Conservation (phyloP, 345 rosid genomes). For the Mallotus nudiflorus region DNA sequence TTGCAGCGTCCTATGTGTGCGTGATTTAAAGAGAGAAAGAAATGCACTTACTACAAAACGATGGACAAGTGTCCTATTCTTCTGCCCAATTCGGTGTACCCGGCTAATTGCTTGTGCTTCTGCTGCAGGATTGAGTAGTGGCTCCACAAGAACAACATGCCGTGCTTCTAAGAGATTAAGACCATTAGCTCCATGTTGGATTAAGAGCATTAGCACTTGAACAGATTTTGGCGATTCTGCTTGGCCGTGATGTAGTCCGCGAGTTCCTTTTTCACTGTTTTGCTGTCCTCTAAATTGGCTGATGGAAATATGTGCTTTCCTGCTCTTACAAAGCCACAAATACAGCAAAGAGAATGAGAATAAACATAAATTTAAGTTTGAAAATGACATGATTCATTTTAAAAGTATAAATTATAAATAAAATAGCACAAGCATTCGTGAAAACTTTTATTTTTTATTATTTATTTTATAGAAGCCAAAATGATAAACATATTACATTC, state of each 20-base stretch:
- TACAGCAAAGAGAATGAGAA: constrained; percentile 13
- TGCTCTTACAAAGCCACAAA: constrained; percentile 37
- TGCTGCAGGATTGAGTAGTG: constrained; percentile 90
- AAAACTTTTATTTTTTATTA: neutral
- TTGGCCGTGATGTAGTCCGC: constrained; percentile 19
- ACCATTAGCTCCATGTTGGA: constrained; percentile 97
- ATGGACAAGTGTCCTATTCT: constrained; percentile 73
- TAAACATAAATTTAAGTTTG: constrained; percentile 2
- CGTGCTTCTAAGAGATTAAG: constrained; percentile 94
- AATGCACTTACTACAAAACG: constrained; percentile 69
- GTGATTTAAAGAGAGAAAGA: neutral
- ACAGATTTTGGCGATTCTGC: constrained; percentile 37
- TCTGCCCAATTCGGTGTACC: constrained; percentile 92
- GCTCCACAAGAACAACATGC: constrained; percentile 93
- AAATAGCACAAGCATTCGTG: neutral
- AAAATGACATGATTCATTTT: neutral
- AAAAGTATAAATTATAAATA: neutral
- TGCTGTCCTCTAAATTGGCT: constrained; percentile 66
- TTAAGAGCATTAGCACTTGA: constrained; percentile 79
- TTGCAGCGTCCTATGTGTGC: neutral
- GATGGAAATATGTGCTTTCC: constrained; percentile 85
- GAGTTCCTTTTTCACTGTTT: constrained; percentile 26
- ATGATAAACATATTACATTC: neutral
- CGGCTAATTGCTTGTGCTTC: constrained; percentile 97
- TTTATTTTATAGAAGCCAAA: neutral